phyloP scores from a whole-genome alignment of 2,329 filamentous ascomycete genomes.

The Monilinia fructigena region DNA sequence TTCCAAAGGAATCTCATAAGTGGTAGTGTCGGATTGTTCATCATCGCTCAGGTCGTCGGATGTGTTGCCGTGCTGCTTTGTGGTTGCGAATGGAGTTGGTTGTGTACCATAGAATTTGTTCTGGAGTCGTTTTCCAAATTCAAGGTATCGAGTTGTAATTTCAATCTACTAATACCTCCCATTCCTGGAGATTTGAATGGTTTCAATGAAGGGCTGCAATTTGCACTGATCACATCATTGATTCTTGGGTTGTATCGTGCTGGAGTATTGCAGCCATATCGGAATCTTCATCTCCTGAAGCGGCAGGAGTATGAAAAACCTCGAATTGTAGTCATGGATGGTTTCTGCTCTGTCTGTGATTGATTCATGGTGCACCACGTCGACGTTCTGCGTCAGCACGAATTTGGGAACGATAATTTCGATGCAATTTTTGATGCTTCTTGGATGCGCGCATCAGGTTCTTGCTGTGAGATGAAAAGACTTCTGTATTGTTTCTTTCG shows the following conservation, averaged over 20 bases:
- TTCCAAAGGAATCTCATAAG: conserved; percentile 82
- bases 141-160: conserved; percentile 76
- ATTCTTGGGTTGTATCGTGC: conserved; percentile 38
- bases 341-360: conserved; percentile 26
- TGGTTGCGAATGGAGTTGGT: conserved; percentile 58
- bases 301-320: conserved; percentile 42
- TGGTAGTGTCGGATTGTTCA: conserved; percentile 67
- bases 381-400: conserved; percentile 40
- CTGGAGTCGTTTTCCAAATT: conserved; percentile 59
- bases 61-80: conserved; percentile 43
- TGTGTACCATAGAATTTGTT: conserved; percentile 56
- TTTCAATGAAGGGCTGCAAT: conserved; percentile 62
- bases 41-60: conserved; percentile 55
- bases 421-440: conserved; percentile 39
- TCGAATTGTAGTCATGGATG: conserved; percentile 39
- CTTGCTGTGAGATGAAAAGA: conserved; percentile 28
- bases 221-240: conserved; percentile 48
- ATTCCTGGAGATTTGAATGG: conserved; percentile 48
- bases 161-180: conserved; percentile 79
- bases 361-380: conserved; percentile 37
- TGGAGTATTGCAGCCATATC: conserved; percentile 47
- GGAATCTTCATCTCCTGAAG: conserved; percentile 56
- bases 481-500: conserved; percentile 33
- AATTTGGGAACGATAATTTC: conserved; percentile 41
- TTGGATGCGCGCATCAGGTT: conserved; percentile 39